Conservation (phyloP, 257 asterid genomes). For the Paulownia fortunei region DNA sequence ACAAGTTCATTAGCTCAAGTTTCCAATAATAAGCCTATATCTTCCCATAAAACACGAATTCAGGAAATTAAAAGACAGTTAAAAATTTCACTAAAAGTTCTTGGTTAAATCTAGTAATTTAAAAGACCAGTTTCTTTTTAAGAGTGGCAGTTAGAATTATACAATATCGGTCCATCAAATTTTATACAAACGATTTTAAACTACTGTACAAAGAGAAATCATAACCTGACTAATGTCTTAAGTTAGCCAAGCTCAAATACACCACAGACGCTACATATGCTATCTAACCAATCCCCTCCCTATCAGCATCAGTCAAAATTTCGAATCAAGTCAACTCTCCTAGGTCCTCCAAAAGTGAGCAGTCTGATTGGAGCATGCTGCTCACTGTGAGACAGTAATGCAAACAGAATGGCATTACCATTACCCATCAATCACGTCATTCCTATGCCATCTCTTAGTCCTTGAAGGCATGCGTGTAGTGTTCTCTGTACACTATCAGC, state of each 20-base stretch:
- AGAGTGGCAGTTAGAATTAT: conserved; percentile 17
- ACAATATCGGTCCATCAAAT: conserved; percentile 26
- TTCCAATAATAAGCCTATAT: neutral
- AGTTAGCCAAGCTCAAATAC: conserved; percentile 30
- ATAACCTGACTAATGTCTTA: conserved; percentile 20
- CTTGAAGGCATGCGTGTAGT: conserved; percentile 79
- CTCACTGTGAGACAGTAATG: neutral
- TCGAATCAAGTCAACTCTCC: conserved; percentile 19
- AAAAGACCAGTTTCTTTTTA: conserved; percentile 2
- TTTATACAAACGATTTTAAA: conserved; percentile 15
- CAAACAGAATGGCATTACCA: neutral
- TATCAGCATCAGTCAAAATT: conserved; percentile 23
- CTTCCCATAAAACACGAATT: neutral
- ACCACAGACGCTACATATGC: conserved; percentile 3
- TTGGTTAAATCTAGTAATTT: neutral
- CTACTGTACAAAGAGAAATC: conserved; percentile 44
- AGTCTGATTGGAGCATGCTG: neutral
- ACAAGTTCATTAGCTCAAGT: no score
- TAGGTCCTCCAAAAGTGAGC: conserved; percentile 13
- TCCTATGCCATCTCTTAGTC: conserved; percentile 75
- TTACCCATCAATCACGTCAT: conserved; percentile 26
- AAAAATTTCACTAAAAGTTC: neutral
- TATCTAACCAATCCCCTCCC: conserved; percentile 15
- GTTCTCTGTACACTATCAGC: conserved; percentile 95
- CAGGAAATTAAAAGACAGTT: neutral